Evolutionary conservation across 352 stramenopile genomes (phyloP), one percentile per base, ranked within the genome.

Genomic region (Globisporangium radiosum): DNA sequence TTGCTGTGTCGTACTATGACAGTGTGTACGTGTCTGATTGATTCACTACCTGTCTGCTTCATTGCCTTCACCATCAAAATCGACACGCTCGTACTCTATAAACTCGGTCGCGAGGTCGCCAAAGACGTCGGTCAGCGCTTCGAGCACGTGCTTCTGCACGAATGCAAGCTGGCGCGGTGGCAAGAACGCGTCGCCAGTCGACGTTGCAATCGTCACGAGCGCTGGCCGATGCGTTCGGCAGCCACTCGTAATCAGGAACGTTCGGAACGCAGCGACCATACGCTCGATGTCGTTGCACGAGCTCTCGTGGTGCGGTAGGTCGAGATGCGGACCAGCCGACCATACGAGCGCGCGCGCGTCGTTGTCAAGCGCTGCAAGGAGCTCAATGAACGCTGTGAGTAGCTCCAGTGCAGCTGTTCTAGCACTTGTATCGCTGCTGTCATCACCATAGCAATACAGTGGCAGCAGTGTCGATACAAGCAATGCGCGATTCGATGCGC

Each of bases 201-300:
- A 96, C 54, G 87, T 92, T 6, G 87, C 85, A 19, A 96, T 82
- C 5, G 85, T 94, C 49, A 95, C 76, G n/a, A 96, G 62, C 10
- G 68, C 59, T n/a, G 87, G 87, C 7, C 39, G 39, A 60, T 60
- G 68, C 40, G 70, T 64, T 14, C 70, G 53, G 4, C 75, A 50
- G 10, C 36, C 52, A 50, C 70, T 56, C 0, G 25, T 43, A 0
- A 43, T 42, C 19, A 90, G 63, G 51, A 81, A 87, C 13, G 60
- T 45, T 4, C 67, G 54, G 11, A 89, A 64, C 7, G 62, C 53
- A 10, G 56, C 57, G 0, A 90, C 40, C 62, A 88, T 75, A 10
- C 33, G 4, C 25, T 72, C 51, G 47, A 94, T 84, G 47, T 92
- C 76, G 14, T 75, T 59, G n/a, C 59, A 14, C 7, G 63, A 77